Base-by-base conservation (phyloP, 352 stramenopile genomes). In the Globisporangium middletonii region DNA sequence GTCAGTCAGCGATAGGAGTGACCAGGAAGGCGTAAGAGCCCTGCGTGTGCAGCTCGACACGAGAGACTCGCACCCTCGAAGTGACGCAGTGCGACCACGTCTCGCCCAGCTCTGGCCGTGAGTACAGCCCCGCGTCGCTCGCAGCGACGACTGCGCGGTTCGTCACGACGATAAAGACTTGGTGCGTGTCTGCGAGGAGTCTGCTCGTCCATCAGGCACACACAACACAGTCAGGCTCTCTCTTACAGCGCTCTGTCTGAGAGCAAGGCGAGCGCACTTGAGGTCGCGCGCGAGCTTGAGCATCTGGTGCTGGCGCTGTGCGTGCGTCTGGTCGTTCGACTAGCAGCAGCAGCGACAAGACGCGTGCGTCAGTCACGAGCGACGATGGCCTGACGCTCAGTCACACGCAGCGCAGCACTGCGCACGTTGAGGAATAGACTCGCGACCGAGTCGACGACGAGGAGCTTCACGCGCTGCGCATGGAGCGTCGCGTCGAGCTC, bases 391-490 rank as follows among this genome's bases (percentile, higher is more conserved):
- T n/a, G 13, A 3, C 46, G 23, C 23, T 23, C 23, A 37, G n/a
- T 18, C 23, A 33, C 23, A 28, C 26, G 27, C 47, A 53, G 28
- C 12, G 19, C 18, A 47, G 27, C 9, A 6, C 18, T 15, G 12
- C 35, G 27, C 46, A 89, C 79, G 62, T 91, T 86, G 4, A 78
- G 46, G 27, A 88, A 77, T 6, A 89, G 57, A 28, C 78, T 71
- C 9, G 79, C 71, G 1, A 89, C 55, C n/a, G 82, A 92, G 68
- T 94, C 84, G 51, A 92, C 64, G 37, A 94, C 66, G 2, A 94
- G 23, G 49, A 92, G 71, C 50, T 89, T 86, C 15, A 79, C 66
- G 26, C 73, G 63, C 33, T 77, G 58, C 16, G 57, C 59, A n/a
- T 69, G 49, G 57, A 91, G 75, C 19, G 53, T 65, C 18, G 65